These are phyloP conservation scores for Ascochyta fabae DNA, from an alignment of 2,329 filamentous ascomycete genomes.

Conservation along the genomic window DNA sequence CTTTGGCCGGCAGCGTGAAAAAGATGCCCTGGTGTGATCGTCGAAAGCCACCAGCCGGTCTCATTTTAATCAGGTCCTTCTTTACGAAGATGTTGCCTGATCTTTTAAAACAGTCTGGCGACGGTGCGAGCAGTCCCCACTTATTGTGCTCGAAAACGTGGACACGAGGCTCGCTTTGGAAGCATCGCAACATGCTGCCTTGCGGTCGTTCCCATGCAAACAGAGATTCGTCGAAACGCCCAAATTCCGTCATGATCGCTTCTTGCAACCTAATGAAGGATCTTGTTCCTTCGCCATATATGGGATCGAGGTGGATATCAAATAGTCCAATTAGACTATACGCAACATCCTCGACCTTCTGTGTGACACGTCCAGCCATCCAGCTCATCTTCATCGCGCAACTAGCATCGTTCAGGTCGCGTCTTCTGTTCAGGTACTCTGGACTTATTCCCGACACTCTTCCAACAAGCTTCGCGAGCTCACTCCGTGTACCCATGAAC, in stretches of 20 bases:
- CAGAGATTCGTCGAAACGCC: no score
- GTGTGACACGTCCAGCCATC: constrained; percentile 23
- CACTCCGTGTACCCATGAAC: constrained; percentile 11
- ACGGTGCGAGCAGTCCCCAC: constrained; percentile 16
- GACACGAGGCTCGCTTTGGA: no score
- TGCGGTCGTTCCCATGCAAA: no score
- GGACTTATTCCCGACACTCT: constrained; percentile 7
- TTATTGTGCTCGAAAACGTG: background rate
- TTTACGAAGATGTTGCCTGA: no score
- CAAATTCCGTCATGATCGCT: no score
- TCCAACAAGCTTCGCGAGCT: constrained; percentile 1
- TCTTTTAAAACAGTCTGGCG: constrained; percentile 7
- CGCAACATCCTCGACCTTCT: constrained; percentile 22
- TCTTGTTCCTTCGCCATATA: constrained; percentile 12
- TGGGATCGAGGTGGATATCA: constrained; percentile 14
- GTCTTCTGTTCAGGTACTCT: background rate
- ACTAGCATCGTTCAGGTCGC: background rate
- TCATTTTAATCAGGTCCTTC: no score
- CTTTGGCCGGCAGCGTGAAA: background rate
- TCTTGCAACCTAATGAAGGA: no score
- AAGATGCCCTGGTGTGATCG: background rate
- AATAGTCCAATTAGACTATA: constrained; percentile 30
- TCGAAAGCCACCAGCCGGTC: no score
- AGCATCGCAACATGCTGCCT: no score
- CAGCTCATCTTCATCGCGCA: constrained; percentile 20